A percentile compares a stretch with the other conserved stretches of the same genome.
phyloP scores from a whole-genome alignment of 176 grass and related monocot genomes.

The maize (Zea mays) region DNA sequence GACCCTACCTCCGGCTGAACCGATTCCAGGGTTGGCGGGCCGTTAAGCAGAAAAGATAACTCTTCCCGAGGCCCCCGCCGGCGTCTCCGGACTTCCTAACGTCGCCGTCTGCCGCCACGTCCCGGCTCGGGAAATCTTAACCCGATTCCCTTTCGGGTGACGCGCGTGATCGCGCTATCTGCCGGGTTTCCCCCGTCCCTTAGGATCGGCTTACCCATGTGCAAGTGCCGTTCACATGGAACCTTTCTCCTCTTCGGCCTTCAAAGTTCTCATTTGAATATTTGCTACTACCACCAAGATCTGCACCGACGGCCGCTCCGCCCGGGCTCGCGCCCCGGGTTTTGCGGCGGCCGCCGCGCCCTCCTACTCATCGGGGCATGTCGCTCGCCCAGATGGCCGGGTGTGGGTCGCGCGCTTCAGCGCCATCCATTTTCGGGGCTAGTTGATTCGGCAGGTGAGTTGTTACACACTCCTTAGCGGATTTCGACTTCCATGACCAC shows the following conservation, averaged over 20 bases:
- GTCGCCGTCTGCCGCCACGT: too few species aligned
- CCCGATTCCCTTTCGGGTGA: too few species aligned
- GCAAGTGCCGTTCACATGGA: constrained; percentile 47
- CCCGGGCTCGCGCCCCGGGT: too few species aligned
- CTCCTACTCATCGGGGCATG: too few species aligned
- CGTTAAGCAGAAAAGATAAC: too few species aligned
- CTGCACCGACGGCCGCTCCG: constrained; percentile 60
- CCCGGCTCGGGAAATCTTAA: too few species aligned
- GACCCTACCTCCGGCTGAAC: constrained; percentile 70
- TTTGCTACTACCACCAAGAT: constrained; percentile 44
- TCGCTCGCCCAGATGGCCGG: constrained; percentile 38
- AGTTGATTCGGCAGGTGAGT: constrained; percentile 67
- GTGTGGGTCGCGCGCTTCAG: constrained; percentile 65
- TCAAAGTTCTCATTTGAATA: constrained; percentile 6
- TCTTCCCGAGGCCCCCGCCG: too few species aligned
- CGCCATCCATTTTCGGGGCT: constrained; percentile 69
- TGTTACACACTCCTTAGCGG: constrained; percentile 59
- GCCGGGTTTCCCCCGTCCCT: neutral
- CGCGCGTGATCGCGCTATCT: neutral
- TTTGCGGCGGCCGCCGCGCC: too few species aligned
- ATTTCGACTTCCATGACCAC: constrained; percentile 55
- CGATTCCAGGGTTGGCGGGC: constrained; percentile 11
- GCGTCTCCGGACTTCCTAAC: too few species aligned
- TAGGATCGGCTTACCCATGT: constrained; percentile 61
- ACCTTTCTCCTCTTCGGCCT: neutral